Conservation (phyloP, 208 protist species). For the Crithidia bombi region DNA sequence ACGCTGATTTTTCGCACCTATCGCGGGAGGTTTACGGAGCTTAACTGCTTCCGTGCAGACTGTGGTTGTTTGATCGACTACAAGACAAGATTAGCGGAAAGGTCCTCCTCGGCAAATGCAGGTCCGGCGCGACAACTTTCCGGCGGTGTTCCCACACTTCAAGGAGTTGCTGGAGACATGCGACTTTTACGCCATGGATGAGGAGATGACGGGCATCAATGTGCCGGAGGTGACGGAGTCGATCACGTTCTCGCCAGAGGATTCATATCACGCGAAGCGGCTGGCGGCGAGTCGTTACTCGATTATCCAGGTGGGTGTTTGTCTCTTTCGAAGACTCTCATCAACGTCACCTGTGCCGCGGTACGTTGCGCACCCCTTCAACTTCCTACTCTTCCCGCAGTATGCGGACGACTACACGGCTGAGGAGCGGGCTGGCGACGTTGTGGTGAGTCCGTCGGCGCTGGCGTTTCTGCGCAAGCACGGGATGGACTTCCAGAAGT, state of each 20-base stretch:
- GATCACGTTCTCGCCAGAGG: constrained; percentile 63
- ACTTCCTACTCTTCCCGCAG: constrained; percentile 79
- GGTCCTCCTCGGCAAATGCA: constrained; percentile 79
- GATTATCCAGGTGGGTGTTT: constrained; percentile 87
- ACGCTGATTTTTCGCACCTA: no score
- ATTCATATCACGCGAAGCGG: constrained; percentile 70
- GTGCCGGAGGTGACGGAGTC: constrained; percentile 56
- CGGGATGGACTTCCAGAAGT: constrained; percentile 84
- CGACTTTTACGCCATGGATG: constrained; percentile 87
- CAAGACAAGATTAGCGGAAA: no score
- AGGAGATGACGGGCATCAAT: constrained; percentile 89
- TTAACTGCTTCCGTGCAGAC: no score
- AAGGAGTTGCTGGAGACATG: constrained; percentile 61
- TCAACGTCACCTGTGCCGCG: constrained; percentile 16
- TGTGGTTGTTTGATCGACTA: no score
- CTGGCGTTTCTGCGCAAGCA: constrained; percentile 73
- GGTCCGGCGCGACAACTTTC: constrained; percentile 70
- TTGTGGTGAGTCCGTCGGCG: constrained; percentile 65
- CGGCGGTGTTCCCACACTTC: constrained; percentile 72
- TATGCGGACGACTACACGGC: constrained; percentile 44
- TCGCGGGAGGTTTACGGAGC: no score
- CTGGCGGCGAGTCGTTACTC: constrained; percentile 64
- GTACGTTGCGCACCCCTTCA: constrained; percentile 71
- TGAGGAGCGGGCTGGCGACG: constrained; percentile 37
- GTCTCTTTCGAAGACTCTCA: constrained; percentile 65